Evolutionary conservation across 371 early-diverging fungal genomes (phyloP).

Genomic region (Batkoa obscura): DNA sequence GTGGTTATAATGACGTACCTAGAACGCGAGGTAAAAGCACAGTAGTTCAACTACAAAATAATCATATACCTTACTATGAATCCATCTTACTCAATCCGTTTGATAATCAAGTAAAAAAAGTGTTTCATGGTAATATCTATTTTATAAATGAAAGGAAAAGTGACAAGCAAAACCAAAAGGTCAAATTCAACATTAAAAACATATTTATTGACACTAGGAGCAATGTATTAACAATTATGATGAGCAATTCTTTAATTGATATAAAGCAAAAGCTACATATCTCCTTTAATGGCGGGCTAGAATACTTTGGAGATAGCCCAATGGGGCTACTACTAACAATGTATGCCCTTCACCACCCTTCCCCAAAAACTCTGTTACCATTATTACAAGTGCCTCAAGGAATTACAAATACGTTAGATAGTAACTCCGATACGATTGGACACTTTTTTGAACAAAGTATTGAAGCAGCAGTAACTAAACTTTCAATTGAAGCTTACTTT

Average conservation of each 20-base stretch:
- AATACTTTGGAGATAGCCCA: constrained; percentile 3
- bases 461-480: neutral
- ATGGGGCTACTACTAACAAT: neutral
- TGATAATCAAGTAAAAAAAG: neutral
- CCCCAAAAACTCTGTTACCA: neutral
- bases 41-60: neutral
- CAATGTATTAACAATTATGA: neutral
- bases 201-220: too few species aligned
- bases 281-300: neutral
- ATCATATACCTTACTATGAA: neutral
- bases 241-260: constrained; percentile 1
- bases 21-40: neutral
- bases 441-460: neutral
- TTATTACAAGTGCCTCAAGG: neutral
- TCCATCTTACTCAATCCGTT: neutral
- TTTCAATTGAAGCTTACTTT: neutral
- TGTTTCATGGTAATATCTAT: neutral
- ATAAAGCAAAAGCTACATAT: neutral
- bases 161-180: too few species aligned
- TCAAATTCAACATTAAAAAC: neutral
- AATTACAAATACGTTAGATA: too few species aligned
- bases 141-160: too few species aligned
- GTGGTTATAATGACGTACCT: constrained; percentile 1
- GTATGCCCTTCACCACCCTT: neutral
- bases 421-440: neutral